Evolutionary conservation across 2,329 filamentous ascomycete genomes (phyloP).

Genomic region (Arthrobotrys sphaeroides): DNA sequence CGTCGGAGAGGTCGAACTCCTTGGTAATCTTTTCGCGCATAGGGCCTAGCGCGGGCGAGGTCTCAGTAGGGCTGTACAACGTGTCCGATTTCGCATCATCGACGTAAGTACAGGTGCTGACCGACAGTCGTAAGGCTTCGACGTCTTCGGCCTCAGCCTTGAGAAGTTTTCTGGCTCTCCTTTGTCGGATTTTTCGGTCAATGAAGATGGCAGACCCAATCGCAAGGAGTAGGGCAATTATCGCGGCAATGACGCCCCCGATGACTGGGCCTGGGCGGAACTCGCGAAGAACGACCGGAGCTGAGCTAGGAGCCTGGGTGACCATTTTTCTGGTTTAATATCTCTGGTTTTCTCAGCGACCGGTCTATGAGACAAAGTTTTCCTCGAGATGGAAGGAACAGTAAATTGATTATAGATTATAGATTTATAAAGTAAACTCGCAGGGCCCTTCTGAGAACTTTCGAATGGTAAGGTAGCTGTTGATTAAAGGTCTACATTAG

Average conservation of each 20-base stretch:
- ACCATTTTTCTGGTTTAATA: background rate
- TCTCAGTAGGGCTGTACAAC: conserved; percentile 38
- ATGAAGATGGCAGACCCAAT: background rate
- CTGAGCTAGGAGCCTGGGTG: background rate
- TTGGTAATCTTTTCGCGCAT: conserved; percentile 2
- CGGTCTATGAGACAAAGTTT: too few species aligned
- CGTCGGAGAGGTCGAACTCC: background rate
- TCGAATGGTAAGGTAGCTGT: too few species aligned
- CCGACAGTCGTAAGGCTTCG: background rate
- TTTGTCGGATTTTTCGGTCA: background rate
- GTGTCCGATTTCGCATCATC: conserved; percentile 37
- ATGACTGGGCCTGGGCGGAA: conserved; percentile 33
- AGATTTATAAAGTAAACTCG: too few species aligned
- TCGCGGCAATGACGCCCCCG: conserved; percentile 8
- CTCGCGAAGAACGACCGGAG: background rate
- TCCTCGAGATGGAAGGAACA: too few species aligned
- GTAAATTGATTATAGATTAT: too few species aligned
- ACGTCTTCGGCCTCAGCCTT: background rate
- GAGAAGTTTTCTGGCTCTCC: background rate
- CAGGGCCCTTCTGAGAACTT: too few species aligned
- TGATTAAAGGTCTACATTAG: too few species aligned
- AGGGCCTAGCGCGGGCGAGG: conserved; percentile 21
- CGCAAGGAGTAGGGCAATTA: background rate
- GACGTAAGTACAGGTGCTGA: conserved; percentile 26
- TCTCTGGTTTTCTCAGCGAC: too few species aligned